Percentiles rank a stretch among this genome's conserved stretches.
Conservation (phyloP, 352 stramenopile species). For the Phytophthora fragariaefolia region DNA sequence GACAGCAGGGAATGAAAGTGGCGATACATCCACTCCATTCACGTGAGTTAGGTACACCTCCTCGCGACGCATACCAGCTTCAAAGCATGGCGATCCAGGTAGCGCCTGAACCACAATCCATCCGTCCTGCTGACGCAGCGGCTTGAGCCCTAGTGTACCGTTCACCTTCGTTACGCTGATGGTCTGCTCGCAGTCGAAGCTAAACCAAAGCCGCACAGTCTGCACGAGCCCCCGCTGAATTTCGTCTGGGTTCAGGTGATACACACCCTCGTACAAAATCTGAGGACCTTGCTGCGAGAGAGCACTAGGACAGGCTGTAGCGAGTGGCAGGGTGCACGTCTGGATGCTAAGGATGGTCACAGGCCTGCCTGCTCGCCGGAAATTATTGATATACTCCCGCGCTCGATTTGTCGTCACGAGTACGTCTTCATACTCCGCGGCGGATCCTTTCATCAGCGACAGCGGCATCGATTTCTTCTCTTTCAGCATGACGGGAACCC, state of each 20-base stretch:
- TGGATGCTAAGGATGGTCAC: conserved; percentile 80
- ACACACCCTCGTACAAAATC: conserved; percentile 72
- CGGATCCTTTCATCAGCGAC: conserved; percentile 41
- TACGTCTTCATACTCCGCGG: conserved; percentile 68
- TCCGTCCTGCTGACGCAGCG: conserved; percentile 75
- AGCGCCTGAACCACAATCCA: conserved; percentile 81
- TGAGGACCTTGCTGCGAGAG: conserved; percentile 66
- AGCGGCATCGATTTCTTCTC: conserved; percentile 40
- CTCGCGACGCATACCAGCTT: conserved; percentile 74
- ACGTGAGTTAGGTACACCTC: conserved; percentile 85
- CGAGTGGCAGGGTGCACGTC: conserved; percentile 62
- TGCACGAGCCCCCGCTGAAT: conserved; percentile 68
- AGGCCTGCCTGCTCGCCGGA: conserved; percentile 55
- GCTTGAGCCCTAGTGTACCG: conserved; percentile 69
- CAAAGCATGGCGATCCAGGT: conserved; percentile 64
- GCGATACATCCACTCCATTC: conserved; percentile 81
- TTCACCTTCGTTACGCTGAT: conserved; percentile 83
- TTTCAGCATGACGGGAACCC: conserved; percentile 67
- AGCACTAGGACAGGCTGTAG: conserved; percentile 64
- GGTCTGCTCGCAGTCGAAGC: conserved; percentile 81
- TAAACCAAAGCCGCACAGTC: conserved; percentile 79
- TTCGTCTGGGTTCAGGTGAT: conserved; percentile 57
- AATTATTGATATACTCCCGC: conserved; percentile 70
- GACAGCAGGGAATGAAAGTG: conserved; percentile 70
- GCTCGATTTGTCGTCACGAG: conserved; percentile 69